phyloP scores from a whole-genome alignment of 148 eudicot species.

The Diospyros lotus region DNA sequence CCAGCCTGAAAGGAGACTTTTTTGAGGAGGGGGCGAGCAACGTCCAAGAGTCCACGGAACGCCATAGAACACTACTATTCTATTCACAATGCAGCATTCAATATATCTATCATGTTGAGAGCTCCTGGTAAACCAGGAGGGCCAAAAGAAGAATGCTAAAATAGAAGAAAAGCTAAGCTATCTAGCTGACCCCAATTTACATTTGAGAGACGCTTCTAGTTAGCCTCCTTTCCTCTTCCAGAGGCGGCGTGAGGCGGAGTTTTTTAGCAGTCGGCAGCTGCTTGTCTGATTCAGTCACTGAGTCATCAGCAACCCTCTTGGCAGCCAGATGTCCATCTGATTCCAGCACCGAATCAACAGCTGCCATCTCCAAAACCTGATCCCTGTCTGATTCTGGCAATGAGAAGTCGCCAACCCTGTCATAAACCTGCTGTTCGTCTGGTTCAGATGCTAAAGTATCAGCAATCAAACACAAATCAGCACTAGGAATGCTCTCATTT shows the following conservation, averaged over 20 bases:
- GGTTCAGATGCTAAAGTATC: conserved; percentile 7
- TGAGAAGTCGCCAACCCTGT: not conserved
- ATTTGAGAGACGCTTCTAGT: not conserved
- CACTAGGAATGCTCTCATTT: conserved; percentile 6
- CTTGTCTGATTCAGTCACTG: too few species aligned
- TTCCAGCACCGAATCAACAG: not conserved
- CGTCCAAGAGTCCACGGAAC: too few species aligned
- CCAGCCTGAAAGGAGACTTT: too few species aligned
- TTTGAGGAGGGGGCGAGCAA: too few species aligned
- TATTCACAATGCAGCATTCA: too few species aligned
- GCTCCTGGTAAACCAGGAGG: too few species aligned
- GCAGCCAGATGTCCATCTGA: not conserved
- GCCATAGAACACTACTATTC: too few species aligned
- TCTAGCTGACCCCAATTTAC: not conserved
- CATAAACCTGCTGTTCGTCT: not conserved
- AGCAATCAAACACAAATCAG: not conserved
- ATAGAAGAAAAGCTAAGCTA: too few species aligned
- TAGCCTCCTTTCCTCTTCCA: conserved; percentile 7
- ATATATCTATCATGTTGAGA: too few species aligned
- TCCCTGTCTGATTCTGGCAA: conserved; percentile 11
- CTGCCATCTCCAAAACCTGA: conserved; percentile 4
- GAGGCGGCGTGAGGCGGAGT: conserved; percentile 11
- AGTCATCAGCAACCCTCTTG: conserved; percentile 3
- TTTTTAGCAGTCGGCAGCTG: conserved; percentile 22
- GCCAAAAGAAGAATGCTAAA: too few species aligned